phyloP scores from a whole-genome alignment of 306 rosid species.

The Cajanus cajan region DNA sequence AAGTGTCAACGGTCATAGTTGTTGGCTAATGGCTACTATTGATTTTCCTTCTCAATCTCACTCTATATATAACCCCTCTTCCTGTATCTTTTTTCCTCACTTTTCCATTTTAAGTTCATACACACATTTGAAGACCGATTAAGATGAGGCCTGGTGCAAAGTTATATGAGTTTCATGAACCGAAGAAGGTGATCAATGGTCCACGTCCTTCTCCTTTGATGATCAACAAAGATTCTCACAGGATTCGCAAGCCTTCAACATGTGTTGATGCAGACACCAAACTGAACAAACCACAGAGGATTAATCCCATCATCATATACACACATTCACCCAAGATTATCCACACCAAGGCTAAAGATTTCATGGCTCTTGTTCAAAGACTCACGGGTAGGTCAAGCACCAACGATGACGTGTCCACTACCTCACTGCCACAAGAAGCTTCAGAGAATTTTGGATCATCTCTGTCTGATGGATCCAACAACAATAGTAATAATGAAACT shows the following conservation, averaged over 20 bases:
- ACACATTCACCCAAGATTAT: constrained; percentile 77
- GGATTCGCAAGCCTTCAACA: constrained; percentile 40
- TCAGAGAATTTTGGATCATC: constrained; percentile 36
- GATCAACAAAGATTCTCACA: constrained; percentile 50
- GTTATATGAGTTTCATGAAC: neutral
- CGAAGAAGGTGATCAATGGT: constrained; percentile 47
- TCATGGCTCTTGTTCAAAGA: constrained; percentile 85
- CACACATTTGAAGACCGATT: neutral
- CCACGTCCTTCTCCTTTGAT: constrained; percentile 71
- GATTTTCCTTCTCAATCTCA: neutral
- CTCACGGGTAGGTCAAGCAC: constrained; percentile 65
- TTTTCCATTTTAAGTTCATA: neutral
- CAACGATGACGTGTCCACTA: neutral
- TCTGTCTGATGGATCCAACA: constrained; percentile 30
- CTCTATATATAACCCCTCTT: neutral
- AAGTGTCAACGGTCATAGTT: constrained; percentile 79
- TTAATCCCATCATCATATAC: constrained; percentile 74
- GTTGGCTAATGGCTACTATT: constrained; percentile 63
- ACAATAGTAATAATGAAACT: constrained; percentile 28
- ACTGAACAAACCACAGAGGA: constrained; percentile 27
- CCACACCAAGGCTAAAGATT: constrained; percentile 66
- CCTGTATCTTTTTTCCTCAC: neutral
- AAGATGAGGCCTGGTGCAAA: constrained; percentile 41
- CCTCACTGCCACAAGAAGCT: neutral
- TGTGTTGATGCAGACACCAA: neutral